Conservation (phyloP, 805 yeast genomes). For the Metschnikowia lunata region DNA sequence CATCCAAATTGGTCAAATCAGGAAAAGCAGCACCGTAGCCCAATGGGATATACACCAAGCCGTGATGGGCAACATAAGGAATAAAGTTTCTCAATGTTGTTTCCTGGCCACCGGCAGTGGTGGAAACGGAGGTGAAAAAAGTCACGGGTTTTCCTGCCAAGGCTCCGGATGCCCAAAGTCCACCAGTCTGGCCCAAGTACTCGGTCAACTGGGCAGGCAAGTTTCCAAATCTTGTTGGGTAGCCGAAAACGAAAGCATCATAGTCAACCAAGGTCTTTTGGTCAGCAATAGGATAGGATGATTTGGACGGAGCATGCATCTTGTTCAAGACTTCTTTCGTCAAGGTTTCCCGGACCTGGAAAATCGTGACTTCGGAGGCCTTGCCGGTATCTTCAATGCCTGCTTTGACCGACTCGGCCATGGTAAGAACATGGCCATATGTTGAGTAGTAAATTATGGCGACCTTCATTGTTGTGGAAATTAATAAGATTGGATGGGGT, state of each 20-base stretch:
- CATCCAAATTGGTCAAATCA: constrained; percentile 51
- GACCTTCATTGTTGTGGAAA: constrained; percentile 11
- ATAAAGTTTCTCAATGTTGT: constrained; percentile 59
- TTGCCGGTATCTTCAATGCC: constrained; percentile 15
- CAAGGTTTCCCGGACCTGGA: constrained; percentile 78
- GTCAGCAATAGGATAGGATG: constrained; percentile 58
- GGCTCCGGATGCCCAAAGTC: constrained; percentile 72
- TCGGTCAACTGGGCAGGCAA: constrained; percentile 74
- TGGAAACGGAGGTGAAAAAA: constrained; percentile 67
- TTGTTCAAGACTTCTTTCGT: constrained; percentile 53
- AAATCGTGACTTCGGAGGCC: constrained; percentile 51
- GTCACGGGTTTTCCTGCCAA: constrained; percentile 73
- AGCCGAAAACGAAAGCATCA: constrained; percentile 81
- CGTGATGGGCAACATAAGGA: constrained; percentile 71
- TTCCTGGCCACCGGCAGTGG: constrained; percentile 84
- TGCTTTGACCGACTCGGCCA: constrained; percentile 17
- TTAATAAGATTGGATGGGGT: too few relatives aligned
- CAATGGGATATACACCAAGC: constrained; percentile 73
- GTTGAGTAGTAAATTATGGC: constrained; percentile 19
- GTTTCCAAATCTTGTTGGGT: constrained; percentile 83
- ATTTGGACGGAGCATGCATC: constrained; percentile 66
- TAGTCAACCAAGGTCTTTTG: constrained; percentile 52
- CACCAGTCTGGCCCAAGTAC: constrained; percentile 77
- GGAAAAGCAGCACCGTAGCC: constrained; percentile 61
- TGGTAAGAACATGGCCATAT: constrained; percentile 16